Evolutionary conservation across 805 yeast species (phyloP).

Genomic region (Starmerella ratchasimensis): DNA sequence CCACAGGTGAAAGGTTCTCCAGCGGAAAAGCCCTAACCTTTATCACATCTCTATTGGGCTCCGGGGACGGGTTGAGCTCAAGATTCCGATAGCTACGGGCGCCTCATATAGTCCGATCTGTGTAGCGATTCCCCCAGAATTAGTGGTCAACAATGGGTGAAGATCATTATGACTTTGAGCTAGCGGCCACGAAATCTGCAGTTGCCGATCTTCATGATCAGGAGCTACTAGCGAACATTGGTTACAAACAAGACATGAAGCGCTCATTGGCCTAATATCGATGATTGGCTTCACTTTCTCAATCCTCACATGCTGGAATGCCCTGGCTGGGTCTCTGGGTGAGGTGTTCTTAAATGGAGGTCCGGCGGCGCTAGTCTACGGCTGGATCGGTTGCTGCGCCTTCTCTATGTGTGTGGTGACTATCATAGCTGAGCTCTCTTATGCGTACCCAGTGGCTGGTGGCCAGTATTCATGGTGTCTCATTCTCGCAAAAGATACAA

Average conservation of each 20-base stretch:
- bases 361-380: conserved; percentile 50
- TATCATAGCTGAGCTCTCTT: conserved; percentile 51
- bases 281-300: conserved; percentile 40
- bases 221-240: conserved; percentile 27
- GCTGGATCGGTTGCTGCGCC: conserved; percentile 38
- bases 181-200: neutral
- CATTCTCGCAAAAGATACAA: conserved; percentile 19
- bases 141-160: neutral
- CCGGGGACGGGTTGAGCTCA: no score
- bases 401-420: conserved; percentile 45
- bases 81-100: no score
- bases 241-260: conserved; percentile 49
- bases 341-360: conserved; percentile 52
- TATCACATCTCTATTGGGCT: no score
- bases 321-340: conserved; percentile 48
- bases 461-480: conserved; percentile 60
- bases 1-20: no score
- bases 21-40: no score
- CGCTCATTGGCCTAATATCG: conserved; percentile 44
- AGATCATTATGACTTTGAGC: neutral
- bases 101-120: no score
- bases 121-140: no score
- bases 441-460: conserved; percentile 43
- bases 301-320: conserved; percentile 51
- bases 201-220: neutral